These are phyloP conservation scores for Podila epigama DNA, from an alignment of 192 early-diverging fungal species.

Conservation along the genomic window DNA sequence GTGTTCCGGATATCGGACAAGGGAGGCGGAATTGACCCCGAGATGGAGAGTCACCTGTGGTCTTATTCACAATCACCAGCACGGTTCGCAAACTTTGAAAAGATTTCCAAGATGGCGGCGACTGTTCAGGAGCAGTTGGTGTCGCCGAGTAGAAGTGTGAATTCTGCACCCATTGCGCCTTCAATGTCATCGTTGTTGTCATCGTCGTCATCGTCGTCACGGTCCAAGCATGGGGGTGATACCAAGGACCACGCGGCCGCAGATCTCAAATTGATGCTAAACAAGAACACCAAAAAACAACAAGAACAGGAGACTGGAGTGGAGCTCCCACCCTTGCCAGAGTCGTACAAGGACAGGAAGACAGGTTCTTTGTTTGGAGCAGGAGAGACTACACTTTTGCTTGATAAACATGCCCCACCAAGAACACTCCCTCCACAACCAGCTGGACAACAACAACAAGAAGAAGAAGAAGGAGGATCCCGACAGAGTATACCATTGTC, in stretches of 20 bases:
- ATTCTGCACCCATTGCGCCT: background rate
- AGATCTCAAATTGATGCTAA: background rate
- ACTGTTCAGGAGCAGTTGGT: constrained; percentile 70
- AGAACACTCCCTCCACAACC: background rate
- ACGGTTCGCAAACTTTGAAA: constrained; percentile 70
- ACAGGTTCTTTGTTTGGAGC: background rate
- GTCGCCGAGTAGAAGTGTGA: constrained; percentile 14
- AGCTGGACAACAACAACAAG: too few species aligned
- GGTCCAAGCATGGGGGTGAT: background rate
- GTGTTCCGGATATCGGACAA: constrained; percentile 94
- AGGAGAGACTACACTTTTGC: background rate
- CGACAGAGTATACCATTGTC: too few species aligned
- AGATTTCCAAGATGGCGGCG: constrained; percentile 80
- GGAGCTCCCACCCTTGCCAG: background rate
- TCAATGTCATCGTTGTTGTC: constrained; percentile 16
- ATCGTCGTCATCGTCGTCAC: background rate
- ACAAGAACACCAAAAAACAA: too few species aligned
- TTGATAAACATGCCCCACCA: background rate
- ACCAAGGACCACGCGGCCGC: background rate
- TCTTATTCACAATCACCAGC: constrained; percentile 74
- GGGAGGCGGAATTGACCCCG: constrained; percentile 83
- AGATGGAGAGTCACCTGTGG: constrained; percentile 78
- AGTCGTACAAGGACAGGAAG: background rate
- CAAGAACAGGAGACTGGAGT: background rate
- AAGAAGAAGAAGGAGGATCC: too few species aligned